These are phyloP conservation scores for Orbilia quercus DNA, from an alignment of 2,329 filamentous ascomycete species.

Conservation along the genomic window DNA sequence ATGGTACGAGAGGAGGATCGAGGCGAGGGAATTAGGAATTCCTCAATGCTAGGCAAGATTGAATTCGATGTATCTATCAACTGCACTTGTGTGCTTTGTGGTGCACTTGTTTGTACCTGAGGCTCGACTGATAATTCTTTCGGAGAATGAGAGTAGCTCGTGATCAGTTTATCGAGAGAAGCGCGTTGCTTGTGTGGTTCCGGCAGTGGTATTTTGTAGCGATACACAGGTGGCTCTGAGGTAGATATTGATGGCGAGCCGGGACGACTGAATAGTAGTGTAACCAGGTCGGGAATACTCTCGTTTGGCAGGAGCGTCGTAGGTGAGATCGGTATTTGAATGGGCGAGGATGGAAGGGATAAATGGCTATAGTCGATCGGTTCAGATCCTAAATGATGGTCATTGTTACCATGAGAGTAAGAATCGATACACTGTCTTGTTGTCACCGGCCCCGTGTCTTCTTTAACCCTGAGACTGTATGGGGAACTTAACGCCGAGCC, in stretches of 20 bases:
- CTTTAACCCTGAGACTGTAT: neutral
- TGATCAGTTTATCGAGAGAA: constrained; percentile 18
- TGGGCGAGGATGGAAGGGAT: constrained; percentile 24
- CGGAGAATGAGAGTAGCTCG: constrained; percentile 11
- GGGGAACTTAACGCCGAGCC: constrained; percentile 19
- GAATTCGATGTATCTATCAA: neutral
- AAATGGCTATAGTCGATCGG: constrained; percentile 5
- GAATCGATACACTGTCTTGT: neutral
- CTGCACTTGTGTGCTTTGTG: neutral
- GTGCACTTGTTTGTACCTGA: no score
- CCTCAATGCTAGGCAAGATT: constrained; percentile 7
- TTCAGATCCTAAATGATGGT: neutral
- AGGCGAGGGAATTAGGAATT: constrained; percentile 24
- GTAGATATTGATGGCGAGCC: constrained; percentile 11
- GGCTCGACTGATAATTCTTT: neutral
- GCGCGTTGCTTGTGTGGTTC: constrained; percentile 10
- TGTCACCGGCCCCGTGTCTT: neutral
- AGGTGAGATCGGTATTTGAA: neutral
- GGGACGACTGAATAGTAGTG: constrained; percentile 19
- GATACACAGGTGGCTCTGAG: neutral
- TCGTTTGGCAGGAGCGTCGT: neutral
- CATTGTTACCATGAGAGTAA: no score
- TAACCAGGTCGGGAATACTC: neutral
- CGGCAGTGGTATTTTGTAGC: constrained; percentile 17
- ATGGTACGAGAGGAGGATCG: neutral